A percentile compares a stretch with the other conserved stretches of the same genome.
Conservation (phyloP, 345 rosid genomes). For the Citrus cavaleriei region DNA sequence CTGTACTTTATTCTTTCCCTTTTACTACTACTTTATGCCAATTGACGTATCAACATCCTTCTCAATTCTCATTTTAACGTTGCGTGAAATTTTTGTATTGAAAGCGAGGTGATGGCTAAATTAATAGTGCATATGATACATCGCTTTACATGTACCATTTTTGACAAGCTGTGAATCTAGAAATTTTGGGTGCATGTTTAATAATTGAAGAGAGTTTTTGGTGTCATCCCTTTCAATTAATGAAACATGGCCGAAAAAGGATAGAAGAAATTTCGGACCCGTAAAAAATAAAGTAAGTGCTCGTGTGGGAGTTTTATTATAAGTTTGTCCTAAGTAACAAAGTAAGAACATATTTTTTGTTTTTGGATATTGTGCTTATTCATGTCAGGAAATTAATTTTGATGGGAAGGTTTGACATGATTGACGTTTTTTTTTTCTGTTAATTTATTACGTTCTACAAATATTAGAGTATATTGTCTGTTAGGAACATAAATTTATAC, state of each 20-base stretch:
- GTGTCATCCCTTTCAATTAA: conserved; percentile 6
- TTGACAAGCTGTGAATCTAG: conserved; percentile 3
- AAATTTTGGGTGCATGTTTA: not conserved
- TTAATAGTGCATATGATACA: not conserved
- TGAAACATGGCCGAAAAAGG: conserved; percentile 14
- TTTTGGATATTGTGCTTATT: conserved; percentile 1
- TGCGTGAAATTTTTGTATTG: conserved; percentile 12
- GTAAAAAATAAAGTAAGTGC: conserved; percentile 26
- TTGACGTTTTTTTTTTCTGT: no score
- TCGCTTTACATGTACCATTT: not conserved
- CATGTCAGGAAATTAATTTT: not conserved
- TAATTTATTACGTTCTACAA: no score
- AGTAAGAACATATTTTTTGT: not conserved
- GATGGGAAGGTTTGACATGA: not conserved
- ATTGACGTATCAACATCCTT: not conserved
- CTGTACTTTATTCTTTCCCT: not conserved
- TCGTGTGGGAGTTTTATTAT: conserved; percentile 28
- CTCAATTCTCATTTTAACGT: not conserved
- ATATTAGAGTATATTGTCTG: no score
- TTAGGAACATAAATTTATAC: no score
- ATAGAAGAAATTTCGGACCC: conserved; percentile 29
- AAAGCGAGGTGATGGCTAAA: conserved; percentile 6
- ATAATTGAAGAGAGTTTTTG: not conserved
- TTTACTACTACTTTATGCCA: not conserved
- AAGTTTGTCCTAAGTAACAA: no score